A percentile compares a stretch with the other conserved stretches of the same genome.
Evolutionary conservation across 2,329 filamentous ascomycete species (phyloP).

Genomic region (Ascochyta viciae-villosae): DNA sequence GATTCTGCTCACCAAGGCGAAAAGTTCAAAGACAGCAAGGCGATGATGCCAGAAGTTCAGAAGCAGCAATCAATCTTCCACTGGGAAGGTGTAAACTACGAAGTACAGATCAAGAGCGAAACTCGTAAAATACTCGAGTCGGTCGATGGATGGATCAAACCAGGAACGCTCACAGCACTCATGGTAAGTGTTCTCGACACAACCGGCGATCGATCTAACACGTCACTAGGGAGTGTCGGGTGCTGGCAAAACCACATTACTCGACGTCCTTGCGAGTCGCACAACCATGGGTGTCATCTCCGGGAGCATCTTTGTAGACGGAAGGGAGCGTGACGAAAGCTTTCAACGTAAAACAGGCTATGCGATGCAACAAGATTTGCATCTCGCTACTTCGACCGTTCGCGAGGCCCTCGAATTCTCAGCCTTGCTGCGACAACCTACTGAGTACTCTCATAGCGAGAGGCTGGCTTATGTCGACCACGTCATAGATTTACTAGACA

Average conservation of each 20-base stretch:
- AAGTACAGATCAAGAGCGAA: slow-evolving; percentile 48
- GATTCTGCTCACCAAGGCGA: slow-evolving; percentile 40
- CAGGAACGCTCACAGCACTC: slow-evolving; percentile 55
- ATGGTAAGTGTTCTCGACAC: slow-evolving; percentile 44
- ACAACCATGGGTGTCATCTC: slow-evolving; percentile 38
- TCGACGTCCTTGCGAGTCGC: slow-evolving; percentile 70
- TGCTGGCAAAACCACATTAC: slow-evolving; percentile 86
- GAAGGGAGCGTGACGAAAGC: slow-evolving; percentile 65
- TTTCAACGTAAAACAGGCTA: slow-evolving; percentile 91
- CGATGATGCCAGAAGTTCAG: slow-evolving; percentile 37
- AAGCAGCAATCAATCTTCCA: slow-evolving; percentile 50
- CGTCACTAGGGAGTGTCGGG: slow-evolving; percentile 73
- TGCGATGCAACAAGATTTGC: slow-evolving; percentile 70
- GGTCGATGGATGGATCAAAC: slow-evolving; percentile 62
- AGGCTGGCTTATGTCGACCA: slow-evolving; percentile 27
- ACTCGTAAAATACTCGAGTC: slow-evolving; percentile 59
- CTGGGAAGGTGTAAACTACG: slow-evolving; percentile 38
- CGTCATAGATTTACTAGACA: slow-evolving; percentile 26
- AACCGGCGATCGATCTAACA: background rate
- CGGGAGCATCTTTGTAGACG: slow-evolving; percentile 38
- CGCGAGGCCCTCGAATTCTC: slow-evolving; percentile 49
- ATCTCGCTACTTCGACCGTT: slow-evolving; percentile 40
- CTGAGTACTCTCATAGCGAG: slow-evolving; percentile 22
- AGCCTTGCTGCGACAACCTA: slow-evolving; percentile 47
- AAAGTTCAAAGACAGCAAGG: slow-evolving; percentile 33